These are phyloP conservation scores for Lichtheimia hyalospora DNA, from an alignment of 371 early-diverging fungal species.

Conservation along the genomic window DNA sequence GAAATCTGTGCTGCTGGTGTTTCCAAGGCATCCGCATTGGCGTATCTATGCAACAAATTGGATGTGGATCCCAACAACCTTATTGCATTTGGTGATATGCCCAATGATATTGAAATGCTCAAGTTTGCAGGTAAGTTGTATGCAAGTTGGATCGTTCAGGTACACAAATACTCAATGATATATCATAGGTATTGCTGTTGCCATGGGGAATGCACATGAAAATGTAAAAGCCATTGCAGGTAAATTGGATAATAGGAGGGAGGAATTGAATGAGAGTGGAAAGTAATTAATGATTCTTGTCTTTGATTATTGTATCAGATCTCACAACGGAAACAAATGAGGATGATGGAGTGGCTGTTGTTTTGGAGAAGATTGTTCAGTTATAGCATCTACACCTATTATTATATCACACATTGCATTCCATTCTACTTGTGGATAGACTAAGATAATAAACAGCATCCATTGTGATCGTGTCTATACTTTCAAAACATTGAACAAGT, in stretches of 20 bases:
- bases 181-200: constrained; percentile 30
- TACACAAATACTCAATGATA: background rate
- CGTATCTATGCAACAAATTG: constrained; percentile 31
- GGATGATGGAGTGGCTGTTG: constrained; percentile 37
- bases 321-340: constrained; percentile 25
- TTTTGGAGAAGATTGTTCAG: constrained; percentile 27
- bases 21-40: constrained; percentile 48
- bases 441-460: too few species aligned
- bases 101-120: constrained; percentile 58
- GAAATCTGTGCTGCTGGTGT: constrained; percentile 55
- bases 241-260: constrained; percentile 10
- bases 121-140: constrained; percentile 36
- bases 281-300: background rate
- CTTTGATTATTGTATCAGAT: constrained; percentile 12
- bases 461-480: too few species aligned
- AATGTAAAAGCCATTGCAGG: constrained; percentile 35
- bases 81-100: constrained; percentile 58
- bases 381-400: too few species aligned
- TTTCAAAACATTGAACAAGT: too few species aligned
- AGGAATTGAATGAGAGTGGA: too few species aligned
- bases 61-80: constrained; percentile 26
- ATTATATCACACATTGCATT: too few species aligned
- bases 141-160: background rate
- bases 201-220: constrained; percentile 39
- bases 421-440: too few species aligned